A percentile compares a stretch with the other conserved stretches of the same genome.
Conservation (phyloP, 257 asterid species). For the Thymus mandschuricus region DNA sequence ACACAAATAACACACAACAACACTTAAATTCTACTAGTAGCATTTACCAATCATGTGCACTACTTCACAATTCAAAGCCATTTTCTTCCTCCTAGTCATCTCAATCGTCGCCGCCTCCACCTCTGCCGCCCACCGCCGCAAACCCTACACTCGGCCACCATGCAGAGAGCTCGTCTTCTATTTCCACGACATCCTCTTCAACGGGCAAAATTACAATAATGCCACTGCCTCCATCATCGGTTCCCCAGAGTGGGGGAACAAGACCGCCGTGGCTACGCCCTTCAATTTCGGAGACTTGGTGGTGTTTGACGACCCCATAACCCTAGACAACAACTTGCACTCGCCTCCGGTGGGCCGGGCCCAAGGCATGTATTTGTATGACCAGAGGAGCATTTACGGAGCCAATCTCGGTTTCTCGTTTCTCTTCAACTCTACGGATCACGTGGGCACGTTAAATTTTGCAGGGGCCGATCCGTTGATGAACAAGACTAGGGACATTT, state of each 20-base stretch:
- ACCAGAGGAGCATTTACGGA: conserved; percentile 37
- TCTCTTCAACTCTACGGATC: conserved; percentile 55
- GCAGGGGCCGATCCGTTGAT: conserved; percentile 69
- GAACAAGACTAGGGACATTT: conserved; percentile 72
- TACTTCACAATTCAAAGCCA: background rate
- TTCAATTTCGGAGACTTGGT: conserved; percentile 60
- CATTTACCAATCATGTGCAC: conserved; percentile 25
- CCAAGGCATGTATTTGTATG: conserved; percentile 63
- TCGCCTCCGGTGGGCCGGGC: conserved; percentile 62
- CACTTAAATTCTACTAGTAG: background rate
- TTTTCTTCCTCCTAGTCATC: conserved; percentile 27
- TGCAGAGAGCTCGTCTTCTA: conserved; percentile 39
- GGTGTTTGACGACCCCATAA: conserved; percentile 77
- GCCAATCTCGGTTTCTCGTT: conserved; percentile 75
- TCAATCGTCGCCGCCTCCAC: background rate
- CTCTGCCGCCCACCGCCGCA: conserved; percentile 22
- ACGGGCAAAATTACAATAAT: conserved; percentile 56
- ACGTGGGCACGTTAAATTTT: conserved; percentile 59
- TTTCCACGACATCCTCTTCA: conserved; percentile 70
- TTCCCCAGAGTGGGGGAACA: conserved; percentile 70
- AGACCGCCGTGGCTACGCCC: conserved; percentile 45
- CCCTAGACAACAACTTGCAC: conserved; percentile 60
- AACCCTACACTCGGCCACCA: conserved; percentile 10
- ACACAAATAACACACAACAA: background rate
- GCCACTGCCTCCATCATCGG: conserved; percentile 67